A percentile compares a stretch with the other conserved stretches of the same genome.
Evolutionary conservation across 345 rosid genomes (phyloP).

Genomic region (Tarenaya hassleriana): DNA sequence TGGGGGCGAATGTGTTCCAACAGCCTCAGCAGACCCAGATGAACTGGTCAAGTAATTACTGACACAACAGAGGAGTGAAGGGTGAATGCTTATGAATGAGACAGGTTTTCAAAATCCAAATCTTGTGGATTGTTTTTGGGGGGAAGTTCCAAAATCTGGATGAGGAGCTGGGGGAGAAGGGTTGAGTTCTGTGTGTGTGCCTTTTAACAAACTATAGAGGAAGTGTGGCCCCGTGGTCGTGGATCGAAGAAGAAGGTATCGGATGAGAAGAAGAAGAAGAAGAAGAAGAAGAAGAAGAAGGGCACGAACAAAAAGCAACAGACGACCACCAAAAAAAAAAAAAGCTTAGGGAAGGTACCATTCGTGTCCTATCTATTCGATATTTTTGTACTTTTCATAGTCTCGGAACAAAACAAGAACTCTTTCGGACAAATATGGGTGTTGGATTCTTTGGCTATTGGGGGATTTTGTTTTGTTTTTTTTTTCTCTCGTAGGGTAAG

Average conservation of each 20-base stretch:
- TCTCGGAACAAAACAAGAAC: constrained; percentile 24
- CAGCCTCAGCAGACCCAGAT: constrained; percentile 89
- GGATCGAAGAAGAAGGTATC: too few relatives aligned
- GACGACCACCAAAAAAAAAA: constrained; percentile 19
- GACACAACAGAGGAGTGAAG: too few relatives aligned
- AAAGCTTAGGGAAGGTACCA: constrained; percentile 20
- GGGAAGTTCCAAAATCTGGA: not conserved
- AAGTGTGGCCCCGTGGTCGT: too few relatives aligned
- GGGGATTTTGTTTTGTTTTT: too few relatives aligned
- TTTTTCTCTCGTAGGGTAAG: too few relatives aligned
- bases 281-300: too few relatives aligned
- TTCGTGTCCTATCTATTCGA: constrained; percentile 19
- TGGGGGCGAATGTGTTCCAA: constrained; percentile 68
- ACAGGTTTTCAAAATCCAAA: constrained; percentile 23
- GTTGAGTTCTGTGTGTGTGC: too few relatives aligned
- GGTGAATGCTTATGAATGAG: not conserved
- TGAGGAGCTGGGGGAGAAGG: too few relatives aligned
- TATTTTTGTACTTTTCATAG: constrained; percentile 16
- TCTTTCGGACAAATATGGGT: constrained; percentile 12
- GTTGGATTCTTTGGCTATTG: too few relatives aligned
- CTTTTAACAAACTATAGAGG: too few relatives aligned
- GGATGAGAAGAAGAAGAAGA: too few relatives aligned
- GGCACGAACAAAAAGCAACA: not conserved
- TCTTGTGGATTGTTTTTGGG: constrained; percentile 16
- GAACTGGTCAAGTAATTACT: constrained; percentile 87